Base-by-base conservation (phyloP, 2,329 filamentous ascomycete species). In the Nigrospora oryzae region DNA sequence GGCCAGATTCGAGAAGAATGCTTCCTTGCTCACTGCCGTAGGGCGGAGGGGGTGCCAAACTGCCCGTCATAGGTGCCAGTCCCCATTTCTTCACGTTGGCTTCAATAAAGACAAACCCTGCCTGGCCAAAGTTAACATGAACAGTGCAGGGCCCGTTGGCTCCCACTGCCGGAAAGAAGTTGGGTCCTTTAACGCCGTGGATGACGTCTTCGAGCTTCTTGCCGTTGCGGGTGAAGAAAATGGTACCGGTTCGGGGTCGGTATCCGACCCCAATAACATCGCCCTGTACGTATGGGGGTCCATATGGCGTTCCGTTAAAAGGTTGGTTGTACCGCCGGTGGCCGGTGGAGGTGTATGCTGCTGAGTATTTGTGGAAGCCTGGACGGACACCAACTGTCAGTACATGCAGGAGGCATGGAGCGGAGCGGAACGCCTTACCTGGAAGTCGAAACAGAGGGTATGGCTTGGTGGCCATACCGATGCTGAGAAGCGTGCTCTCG, bases 21-120 rank as follows among this genome's bases (percentile, higher is more conserved):
- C 90, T 96, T 56, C 93, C 93, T 66, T 95, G 89, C 67, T 97
- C 93, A 50, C 89, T 95, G 40, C 93, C 93, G 61, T 98, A 98
- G 2, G 93, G 93, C 42, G 93, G 93, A 37, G 93, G 93, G 14
- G 93, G 93, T 28, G 93, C 93, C 48, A 98, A 74, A 58, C 89
- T 95, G 47, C 93, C 93, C 2, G 89, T 96, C 77, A 94, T 94
- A 5, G 93, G 93, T 40, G 93, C 93, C 45, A 98, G 72, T 2
- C 93, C 93, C 93, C 93, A 98, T 73, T 97, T 98, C 80, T 98
- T 98, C 49, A 98, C 93, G 58, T 98, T 98, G 50, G 91, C 93
- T 67, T 98, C 93, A 56, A 98, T 97, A 60, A 97, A 98, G 40
- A 98, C 93, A 60, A 97, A 98, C 32, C 93, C 93, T 59, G 93